A percentile compares a stretch with the other conserved stretches of the same genome.
Evolutionary conservation across 2,329 filamentous ascomycete genomes (phyloP).

Genomic region (Sclerotinia minor): DNA sequence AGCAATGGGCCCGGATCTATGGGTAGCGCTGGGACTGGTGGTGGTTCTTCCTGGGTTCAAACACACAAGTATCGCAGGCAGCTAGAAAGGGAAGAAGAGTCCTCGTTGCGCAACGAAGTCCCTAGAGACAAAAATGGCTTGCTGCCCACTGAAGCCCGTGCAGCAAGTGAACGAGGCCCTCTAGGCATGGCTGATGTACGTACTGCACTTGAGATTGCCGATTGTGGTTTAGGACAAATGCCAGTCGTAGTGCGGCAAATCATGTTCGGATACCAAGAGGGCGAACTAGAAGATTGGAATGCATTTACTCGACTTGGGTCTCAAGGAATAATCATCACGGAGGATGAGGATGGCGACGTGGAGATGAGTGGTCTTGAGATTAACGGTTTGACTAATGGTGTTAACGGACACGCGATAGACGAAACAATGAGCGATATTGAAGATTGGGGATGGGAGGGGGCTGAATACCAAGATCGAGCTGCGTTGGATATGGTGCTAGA

Average conservation of each 20-base stretch:
- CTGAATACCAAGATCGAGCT: conserved; percentile 52
- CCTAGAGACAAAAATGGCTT: conserved; percentile 73
- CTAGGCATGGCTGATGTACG: conserved; percentile 77
- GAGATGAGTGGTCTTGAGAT: conserved; percentile 41
- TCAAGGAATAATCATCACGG: conserved; percentile 41
- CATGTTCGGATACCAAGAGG: conserved; percentile 70
- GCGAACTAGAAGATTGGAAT: conserved; percentile 68
- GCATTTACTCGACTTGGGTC: conserved; percentile 51
- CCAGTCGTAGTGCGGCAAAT: conserved; percentile 72
- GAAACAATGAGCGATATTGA: conserved; percentile 57
- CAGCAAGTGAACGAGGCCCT: conserved; percentile 68
- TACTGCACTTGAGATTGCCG: conserved; percentile 72
- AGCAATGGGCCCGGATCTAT: conserved; percentile 65
- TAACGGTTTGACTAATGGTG: conserved; percentile 42
- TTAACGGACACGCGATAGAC: conserved; percentile 49
- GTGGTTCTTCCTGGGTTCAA: conserved; percentile 70
- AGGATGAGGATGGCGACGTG: conserved; percentile 42
- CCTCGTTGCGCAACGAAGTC: conserved; percentile 70
- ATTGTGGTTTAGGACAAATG: conserved; percentile 74
- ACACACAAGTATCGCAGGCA: conserved; percentile 76
- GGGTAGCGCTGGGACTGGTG: conserved; percentile 62
- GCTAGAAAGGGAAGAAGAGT: conserved; percentile 73
- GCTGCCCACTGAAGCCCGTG: conserved; percentile 77
- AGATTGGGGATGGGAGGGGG: conserved; percentile 64
- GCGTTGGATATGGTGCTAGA: conserved; percentile 56